Conservation (phyloP, 345 rosid genomes). For the Eucalyptus marginata region DNA sequence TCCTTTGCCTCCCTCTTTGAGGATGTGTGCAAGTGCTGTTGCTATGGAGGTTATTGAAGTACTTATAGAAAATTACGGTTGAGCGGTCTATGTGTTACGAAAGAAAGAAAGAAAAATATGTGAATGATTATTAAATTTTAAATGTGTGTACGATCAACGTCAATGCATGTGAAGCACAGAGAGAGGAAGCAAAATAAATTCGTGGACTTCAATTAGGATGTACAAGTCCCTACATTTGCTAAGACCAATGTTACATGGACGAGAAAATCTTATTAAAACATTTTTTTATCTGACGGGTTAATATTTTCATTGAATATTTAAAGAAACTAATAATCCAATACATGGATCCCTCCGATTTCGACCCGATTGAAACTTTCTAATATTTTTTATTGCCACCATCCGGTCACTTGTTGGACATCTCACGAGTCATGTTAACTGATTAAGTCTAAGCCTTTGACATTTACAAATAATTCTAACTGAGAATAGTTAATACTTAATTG, state of each 20-base stretch:
- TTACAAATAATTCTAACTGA: too few relatives aligned
- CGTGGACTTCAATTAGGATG: not conserved
- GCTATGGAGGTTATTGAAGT: not conserved
- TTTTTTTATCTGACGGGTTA: too few relatives aligned
- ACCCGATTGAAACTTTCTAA: too few relatives aligned
- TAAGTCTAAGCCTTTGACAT: too few relatives aligned
- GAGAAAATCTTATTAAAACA: not conserved
- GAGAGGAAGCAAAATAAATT: not conserved
- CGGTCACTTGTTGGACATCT: too few relatives aligned
- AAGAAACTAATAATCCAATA: too few relatives aligned
- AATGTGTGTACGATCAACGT: not conserved
- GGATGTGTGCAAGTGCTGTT: not conserved
- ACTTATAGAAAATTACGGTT: not conserved
- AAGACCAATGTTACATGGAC: not conserved
- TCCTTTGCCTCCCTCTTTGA: not conserved
- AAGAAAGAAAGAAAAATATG: not conserved
- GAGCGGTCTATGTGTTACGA: not conserved
- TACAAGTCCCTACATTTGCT: not conserved
- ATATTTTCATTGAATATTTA: too few relatives aligned
- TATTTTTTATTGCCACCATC: too few relatives aligned
- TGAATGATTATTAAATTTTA: not conserved
- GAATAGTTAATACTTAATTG: not conserved
- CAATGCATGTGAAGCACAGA: not conserved
- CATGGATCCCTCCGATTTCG: too few relatives aligned
- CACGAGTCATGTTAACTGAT: too few relatives aligned